A percentile compares a stretch with the other conserved stretches of the same genome.
Conservation (phyloP, 805 yeast genomes). For the Lipomyces yamanashiensis region DNA sequence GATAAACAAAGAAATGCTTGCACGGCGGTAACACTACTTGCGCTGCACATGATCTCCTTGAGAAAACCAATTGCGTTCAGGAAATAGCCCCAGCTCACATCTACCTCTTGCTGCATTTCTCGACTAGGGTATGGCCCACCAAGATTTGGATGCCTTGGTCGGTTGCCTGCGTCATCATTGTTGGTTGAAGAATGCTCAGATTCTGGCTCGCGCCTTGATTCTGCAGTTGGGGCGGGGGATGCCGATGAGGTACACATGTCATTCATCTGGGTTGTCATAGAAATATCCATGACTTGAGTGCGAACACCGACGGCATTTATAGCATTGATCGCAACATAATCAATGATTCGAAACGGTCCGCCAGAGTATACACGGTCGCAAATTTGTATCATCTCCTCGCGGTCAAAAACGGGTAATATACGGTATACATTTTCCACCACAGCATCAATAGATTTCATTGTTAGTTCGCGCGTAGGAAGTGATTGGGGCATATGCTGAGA, state of each 20-base stretch:
- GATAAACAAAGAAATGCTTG: conserved; percentile 27
- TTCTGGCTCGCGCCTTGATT: not conserved
- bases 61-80: conserved; percentile 26
- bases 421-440: conserved; percentile 1
- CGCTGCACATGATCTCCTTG: conserved; percentile 16
- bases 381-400: conserved; percentile 19
- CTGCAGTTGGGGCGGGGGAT: not conserved
- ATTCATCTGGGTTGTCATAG: not conserved
- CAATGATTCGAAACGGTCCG: conserved; percentile 12
- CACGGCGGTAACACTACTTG: conserved; percentile 29
- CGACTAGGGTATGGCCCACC: conserved; percentile 2
- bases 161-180: not conserved
- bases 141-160: not conserved
- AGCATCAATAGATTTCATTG: not conserved
- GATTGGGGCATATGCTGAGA: not conserved
- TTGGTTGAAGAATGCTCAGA: not conserved
- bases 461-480: not conserved
- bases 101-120: conserved; percentile 6
- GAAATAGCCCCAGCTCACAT: conserved; percentile 17
- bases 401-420: conserved; percentile 21
- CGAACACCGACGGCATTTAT: conserved; percentile 29
- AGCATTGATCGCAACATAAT: conserved; percentile 27
- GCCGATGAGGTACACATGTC: not conserved
- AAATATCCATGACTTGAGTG: not conserved
- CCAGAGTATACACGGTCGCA: conserved; percentile 19